A percentile compares a stretch with the other conserved stretches of the same genome.
phyloP scores from a whole-genome alignment of 441 rosid genomes.

The Lepidium campestre region DNA sequence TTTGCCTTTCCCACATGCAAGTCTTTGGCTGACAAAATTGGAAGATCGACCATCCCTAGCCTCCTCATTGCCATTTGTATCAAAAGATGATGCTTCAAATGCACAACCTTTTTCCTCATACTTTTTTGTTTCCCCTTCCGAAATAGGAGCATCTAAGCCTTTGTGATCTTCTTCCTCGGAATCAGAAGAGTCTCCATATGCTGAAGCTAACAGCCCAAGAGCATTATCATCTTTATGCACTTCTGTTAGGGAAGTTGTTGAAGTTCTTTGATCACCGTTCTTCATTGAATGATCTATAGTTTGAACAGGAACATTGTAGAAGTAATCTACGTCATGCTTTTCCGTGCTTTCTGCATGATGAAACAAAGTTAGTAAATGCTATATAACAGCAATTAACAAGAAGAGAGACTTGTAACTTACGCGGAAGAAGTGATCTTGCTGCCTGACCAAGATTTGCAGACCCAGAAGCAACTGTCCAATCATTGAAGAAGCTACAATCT shows the following conservation, averaged over 20 bases:
- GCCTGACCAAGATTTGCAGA: conserved; percentile 26
- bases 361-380: conserved; percentile 12
- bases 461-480: conserved; percentile 70
- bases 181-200: conserved; percentile 89
- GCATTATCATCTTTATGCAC: conserved; percentile 41
- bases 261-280: conserved; percentile 32
- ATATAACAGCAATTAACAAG: not conserved
- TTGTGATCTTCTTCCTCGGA: conserved; percentile 66
- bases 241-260: conserved; percentile 28
- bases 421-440: conserved; percentile 34
- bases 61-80: conserved; percentile 27
- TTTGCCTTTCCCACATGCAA: conserved; percentile 29
- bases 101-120: conserved; percentile 27
- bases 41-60: conserved; percentile 30
- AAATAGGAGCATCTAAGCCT: conserved; percentile 33
- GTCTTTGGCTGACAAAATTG: conserved; percentile 32
- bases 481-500: conserved; percentile 86
- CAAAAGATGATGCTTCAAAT: conserved; percentile 31
- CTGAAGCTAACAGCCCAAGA: conserved; percentile 73
- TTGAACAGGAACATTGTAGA: conserved; percentile 46
- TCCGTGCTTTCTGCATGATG: conserved; percentile 42
- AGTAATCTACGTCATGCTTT: conserved; percentile 31
- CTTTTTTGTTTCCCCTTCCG: conserved; percentile 24
- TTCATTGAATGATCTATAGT: conserved; percentile 30
- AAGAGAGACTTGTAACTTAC: conserved; percentile 35